Evolutionary conservation across 2,329 filamentous ascomycete genomes (phyloP).

Genomic region (Colletotrichum euphorbiae): DNA sequence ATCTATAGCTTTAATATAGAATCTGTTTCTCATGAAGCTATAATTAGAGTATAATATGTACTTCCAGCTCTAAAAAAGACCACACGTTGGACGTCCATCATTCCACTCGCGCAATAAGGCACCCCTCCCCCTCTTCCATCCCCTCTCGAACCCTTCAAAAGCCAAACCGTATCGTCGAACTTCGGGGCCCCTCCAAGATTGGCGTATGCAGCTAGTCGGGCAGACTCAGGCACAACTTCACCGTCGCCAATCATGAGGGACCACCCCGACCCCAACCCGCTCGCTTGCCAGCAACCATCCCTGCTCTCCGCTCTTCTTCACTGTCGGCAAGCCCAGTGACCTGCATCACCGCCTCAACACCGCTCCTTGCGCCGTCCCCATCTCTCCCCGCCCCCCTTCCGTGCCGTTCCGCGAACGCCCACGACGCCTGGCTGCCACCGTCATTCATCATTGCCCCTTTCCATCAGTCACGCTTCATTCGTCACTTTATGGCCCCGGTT

Average conservation of each 20-base stretch:
- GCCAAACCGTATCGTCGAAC: constrained; percentile 25
- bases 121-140: constrained; percentile 1
- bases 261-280: constrained; percentile 26
- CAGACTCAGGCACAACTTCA: constrained; percentile 39
- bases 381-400: constrained; percentile 15
- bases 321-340: constrained; percentile 36
- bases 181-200: constrained; percentile 27
- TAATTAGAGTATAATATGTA: no score
- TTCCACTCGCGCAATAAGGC: neutral
- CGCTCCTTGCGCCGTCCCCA: constrained; percentile 33
- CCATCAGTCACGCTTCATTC: constrained; percentile 23
- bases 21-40: no score
- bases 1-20: no score
- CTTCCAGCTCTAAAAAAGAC: no score
- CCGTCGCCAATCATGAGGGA: constrained; percentile 26
- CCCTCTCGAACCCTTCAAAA: constrained; percentile 21
- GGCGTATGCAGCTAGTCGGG: constrained; percentile 39
- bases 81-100: constrained; percentile 9
- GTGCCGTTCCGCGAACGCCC: constrained; percentile 33
- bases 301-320: constrained; percentile 35
- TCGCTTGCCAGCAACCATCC: constrained; percentile 17
- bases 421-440: neutral
- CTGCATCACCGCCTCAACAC: constrained; percentile 40
- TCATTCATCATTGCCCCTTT: constrained; percentile 17
- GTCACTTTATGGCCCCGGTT: constrained; percentile 14